Base-by-base conservation (phyloP, 2,329 filamentous ascomycete genomes). In the Thermothelomyces thermophilus region DNA sequence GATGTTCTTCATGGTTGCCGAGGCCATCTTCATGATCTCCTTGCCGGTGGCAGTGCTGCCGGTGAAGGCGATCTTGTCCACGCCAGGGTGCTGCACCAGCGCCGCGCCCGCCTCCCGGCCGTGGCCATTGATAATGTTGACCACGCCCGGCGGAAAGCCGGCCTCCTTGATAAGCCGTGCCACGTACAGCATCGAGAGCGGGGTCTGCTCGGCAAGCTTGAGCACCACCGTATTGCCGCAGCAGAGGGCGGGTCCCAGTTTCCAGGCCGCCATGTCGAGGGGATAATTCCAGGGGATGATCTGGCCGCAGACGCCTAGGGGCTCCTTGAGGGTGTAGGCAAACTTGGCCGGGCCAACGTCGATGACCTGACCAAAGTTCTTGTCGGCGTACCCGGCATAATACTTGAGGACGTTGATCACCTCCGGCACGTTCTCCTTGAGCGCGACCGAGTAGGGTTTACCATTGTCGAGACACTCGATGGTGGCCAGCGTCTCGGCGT, bases 271-370 rank as follows among this genome's bases (percentile, higher is more conserved):
- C 80, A 90, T 90, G 17, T 76, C 74, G 1, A 91, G 73, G 1
- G 87, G 87, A 58, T 85, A 88, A 65, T 91, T 91, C 84, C 86
- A 91, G 8, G 86, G 86, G 52, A 88, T 87, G 56, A 90, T 90
- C 66, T 76, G 75, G 11, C 78, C 86, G 58, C 86, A 87, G 0
- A 93, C 87, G 34, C 87, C 87, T 30, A 91, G 70, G 2, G 87
- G 87, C 66, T 91, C 82, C 53, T 83, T 79, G 48, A 88, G 70
- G 0, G 85, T 90, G 64, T 90, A 91, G 2, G 84, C 85, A 55
- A 90, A 76, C 68, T 90, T 90, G 40, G 72, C 68, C 1, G 79
- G 76, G 2, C 78, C 80, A 9, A 83, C 84, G 58, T 86, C 82
- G 57, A 90, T 87, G n/a, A 84, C 83, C 63, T 87, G 80, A 28